Percentiles rank a stretch among this genome's conserved stretches.
phyloP scores from a whole-genome alignment of 345 rosid genomes.

The Boechera divaricarpa region DNA sequence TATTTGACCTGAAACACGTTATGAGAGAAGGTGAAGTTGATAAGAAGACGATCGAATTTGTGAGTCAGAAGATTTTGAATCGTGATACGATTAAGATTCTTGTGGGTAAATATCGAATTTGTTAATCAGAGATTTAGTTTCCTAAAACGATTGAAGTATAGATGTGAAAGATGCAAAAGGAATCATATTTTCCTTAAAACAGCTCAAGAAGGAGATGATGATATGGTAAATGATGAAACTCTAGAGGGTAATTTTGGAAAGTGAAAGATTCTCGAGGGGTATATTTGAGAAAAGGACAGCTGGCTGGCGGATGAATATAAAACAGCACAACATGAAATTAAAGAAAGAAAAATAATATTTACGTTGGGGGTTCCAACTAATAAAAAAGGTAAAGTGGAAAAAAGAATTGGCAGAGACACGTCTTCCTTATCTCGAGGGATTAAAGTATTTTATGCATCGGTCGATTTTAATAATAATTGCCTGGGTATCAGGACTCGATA shows the following conservation, averaged over 20 bases:
- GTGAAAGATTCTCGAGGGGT: neutral
- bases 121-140: neutral
- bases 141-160: neutral
- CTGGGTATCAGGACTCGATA: no score
- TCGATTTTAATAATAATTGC: neutral
- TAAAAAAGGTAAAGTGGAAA: neutral
- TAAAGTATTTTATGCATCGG: conserved; percentile 1
- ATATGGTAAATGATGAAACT: neutral
- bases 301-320: conserved; percentile 3
- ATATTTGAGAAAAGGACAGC: conserved; percentile 4
- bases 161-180: neutral
- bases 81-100: neutral
- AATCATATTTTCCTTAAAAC: neutral
- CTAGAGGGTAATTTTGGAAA: conserved; percentile 8
- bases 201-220: neutral
- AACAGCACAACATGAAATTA: conserved; percentile 11
- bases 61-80: neutral
- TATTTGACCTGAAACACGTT: conserved; percentile 17
- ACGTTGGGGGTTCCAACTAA: conserved; percentile 19
- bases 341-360: neutral
- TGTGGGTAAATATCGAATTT: neutral
- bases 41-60: neutral
- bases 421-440: conserved; percentile 21
- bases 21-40: neutral
- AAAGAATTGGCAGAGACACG: conserved; percentile 33